Evolutionary conservation across 345 rosid genomes (phyloP), one percentile per base, ranked within the genome.

Genomic region (Murraya paniculata): DNA sequence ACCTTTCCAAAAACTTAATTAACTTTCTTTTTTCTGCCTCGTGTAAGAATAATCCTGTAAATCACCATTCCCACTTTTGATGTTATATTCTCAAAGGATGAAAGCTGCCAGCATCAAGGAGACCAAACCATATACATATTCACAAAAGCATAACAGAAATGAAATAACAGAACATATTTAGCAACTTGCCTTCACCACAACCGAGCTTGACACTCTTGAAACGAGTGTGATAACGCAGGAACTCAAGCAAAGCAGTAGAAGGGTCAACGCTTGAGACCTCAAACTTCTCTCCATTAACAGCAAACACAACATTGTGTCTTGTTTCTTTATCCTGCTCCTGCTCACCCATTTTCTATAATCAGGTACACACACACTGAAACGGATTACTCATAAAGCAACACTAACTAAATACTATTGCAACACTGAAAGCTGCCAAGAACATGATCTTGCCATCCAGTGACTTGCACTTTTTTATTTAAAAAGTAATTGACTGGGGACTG

Each of bases 181-280:
- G 41, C 0, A 53, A 39, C 56, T 30, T 61, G 88, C 98, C 98
- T 92, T 93, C 93, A 68, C 98, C 97, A 58, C 98, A 95, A 41
- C 88, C 78, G 80, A 92, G 98, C 88, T 93, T 95, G 83, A 87
- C 93, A 78, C 98, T 91, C 86, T 86, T 95, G 85, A 91, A 93
- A 48, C 81, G 82, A 76, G 98, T 91, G 16, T 72, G 83, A 50
- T 74, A 71, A 24, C 98, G 92, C 85, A 95, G 79, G 89, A 93
- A 95, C 30, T 95, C 90, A 14, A 95, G 94, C 89, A 95, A 78
- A 64, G 98, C 93, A n/a, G 94, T 91, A 3, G 92, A 90, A 66
- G 97, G 95, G 57, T 90, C 89, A 30, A 88, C 53, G 1, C 67
- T 70, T 7, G 85, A 75, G 24, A 93, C 45, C 80, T 90, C 88